Base-by-base conservation (phyloP, 179 eudicot species). In the Kewa caespitosa region DNA sequence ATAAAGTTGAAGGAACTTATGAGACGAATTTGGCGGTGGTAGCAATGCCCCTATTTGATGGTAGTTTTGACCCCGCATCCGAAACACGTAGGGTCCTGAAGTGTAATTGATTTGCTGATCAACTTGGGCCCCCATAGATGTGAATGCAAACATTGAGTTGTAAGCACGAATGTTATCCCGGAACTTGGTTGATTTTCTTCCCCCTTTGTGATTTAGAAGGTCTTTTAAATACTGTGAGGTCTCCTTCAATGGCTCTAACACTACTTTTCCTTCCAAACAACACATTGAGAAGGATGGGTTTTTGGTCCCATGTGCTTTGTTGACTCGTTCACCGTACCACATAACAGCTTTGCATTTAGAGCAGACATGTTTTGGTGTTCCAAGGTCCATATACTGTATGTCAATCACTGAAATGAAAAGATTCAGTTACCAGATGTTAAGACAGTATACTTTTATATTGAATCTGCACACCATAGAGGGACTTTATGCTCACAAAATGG, bases 1-100 rank as follows among this genome's bases (percentile, higher is more conserved):
- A 14, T 20, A 50, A 50, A 14, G 23, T 50, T 14, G 20, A n/a
- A n/a, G n/a, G n/a, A n/a, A n/a, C n/a, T n/a, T n/a, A n/a, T n/a
- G n/a, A n/a, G n/a, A n/a, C n/a, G 73, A 10, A 39, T 48, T 41
- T 7, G 64, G 37, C 0, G 8, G 0, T 2, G 42, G 70, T 8
- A 74, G 15, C 15, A 63, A 27, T 46, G 77, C 62, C 1, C 72
- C 78, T 17, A 74, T 65, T 41, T 14, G 60, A 6, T 74, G 76
- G 25, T 39, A 74, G 32, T 42, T 74, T 22, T 38, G 12, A 2
- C 71, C 63, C 5, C 36, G 32, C 8, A 65, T 65, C 18, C 30
- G 22, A n/a, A 39, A 68, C 13, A 31, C 52, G 22, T 42, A 68
- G 1, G 38, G 38, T 0, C 38, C 55, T 0, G 25, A 4, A 0